These are phyloP conservation scores for Pyrenochaeta sp. DNA, from an alignment of 2,329 filamentous ascomycete species.

Conservation along the genomic window DNA sequence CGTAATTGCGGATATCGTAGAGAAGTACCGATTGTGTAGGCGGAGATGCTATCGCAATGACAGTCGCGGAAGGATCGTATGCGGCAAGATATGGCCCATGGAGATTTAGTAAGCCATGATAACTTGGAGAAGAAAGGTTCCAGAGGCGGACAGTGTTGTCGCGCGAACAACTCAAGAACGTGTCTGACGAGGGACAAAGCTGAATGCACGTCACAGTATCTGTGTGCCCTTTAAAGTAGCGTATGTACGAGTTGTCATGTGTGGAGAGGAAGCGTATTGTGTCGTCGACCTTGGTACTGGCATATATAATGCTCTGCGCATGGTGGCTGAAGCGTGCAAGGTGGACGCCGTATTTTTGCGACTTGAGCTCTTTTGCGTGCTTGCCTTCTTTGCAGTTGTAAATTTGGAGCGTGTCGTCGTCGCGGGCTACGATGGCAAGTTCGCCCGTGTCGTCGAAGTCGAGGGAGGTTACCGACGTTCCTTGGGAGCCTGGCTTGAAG, in stretches of 20 bases:
- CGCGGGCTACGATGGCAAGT: constrained; percentile 87
- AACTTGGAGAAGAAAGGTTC: constrained; percentile 83
- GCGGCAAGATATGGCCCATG: constrained; percentile 83
- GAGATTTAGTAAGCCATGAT: constrained; percentile 81
- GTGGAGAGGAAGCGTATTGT: constrained; percentile 86
- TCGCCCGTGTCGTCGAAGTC: constrained; percentile 97
- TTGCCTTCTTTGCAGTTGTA: constrained; percentile 93
- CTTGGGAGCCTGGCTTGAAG: constrained; percentile 57
- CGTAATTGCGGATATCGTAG: constrained; percentile 93
- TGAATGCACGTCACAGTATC: constrained; percentile 82
- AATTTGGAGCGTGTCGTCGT: constrained; percentile 94
- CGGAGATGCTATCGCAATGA: constrained; percentile 89
- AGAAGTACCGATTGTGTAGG: constrained; percentile 81
- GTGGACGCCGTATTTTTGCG: constrained; percentile 96
- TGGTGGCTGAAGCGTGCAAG: constrained; percentile 95
- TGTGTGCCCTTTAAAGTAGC: constrained; percentile 94
- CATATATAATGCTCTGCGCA: constrained; percentile 89
- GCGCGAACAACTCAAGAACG: constrained; percentile 88
- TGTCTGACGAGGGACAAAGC: constrained; percentile 82
- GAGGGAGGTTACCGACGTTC: constrained; percentile 80
- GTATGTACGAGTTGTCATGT: constrained; percentile 95
- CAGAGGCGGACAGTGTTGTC: constrained; percentile 93
- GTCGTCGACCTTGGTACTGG: constrained; percentile 94
- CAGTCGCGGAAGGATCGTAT: constrained; percentile 90
- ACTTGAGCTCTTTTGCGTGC: constrained; percentile 86